Evolutionary conservation across 352 stramenopile species (phyloP).

Genomic region (Phytophthora crassamura): DNA sequence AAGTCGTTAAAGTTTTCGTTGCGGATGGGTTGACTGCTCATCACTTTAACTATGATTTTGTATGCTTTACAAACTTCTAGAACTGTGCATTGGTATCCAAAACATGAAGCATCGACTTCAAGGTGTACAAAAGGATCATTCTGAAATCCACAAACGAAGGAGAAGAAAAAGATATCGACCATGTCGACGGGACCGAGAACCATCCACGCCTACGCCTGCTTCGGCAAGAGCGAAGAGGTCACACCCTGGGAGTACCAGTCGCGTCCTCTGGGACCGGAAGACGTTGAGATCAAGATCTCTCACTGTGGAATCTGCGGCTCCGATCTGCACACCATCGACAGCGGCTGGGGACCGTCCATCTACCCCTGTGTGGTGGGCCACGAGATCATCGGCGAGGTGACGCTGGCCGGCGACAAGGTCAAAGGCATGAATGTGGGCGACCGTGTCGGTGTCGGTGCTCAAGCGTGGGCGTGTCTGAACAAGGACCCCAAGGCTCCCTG

Average conservation of each 20-base stretch:
- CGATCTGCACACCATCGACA: constrained; percentile 64
- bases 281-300: constrained; percentile 71
- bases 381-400: constrained; percentile 67
- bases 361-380: constrained; percentile 66
- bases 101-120: no score
- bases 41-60: no score
- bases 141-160: no score
- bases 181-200: no score
- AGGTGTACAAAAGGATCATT: no score
- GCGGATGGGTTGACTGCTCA: no score
- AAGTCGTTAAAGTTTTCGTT: no score
- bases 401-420: constrained; percentile 49
- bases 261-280: constrained; percentile 45
- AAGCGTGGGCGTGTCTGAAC: constrained; percentile 75
- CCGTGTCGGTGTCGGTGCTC: constrained; percentile 83
- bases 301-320: constrained; percentile 70
- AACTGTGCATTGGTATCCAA: no score
- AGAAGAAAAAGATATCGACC: no score
- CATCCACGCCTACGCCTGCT: constrained; percentile 53
- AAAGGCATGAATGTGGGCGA: constrained; percentile 77
- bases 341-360: constrained; percentile 45
- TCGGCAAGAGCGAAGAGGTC: constrained; percentile 38
- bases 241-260: constrained; percentile 56
- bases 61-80: no score
- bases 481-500: constrained; percentile 61